A percentile compares a stretch with the other conserved stretches of the same genome.
Evolutionary conservation across 2,329 filamentous ascomycete species (phyloP).

Genomic region (Paraconiothyrium sp.): DNA sequence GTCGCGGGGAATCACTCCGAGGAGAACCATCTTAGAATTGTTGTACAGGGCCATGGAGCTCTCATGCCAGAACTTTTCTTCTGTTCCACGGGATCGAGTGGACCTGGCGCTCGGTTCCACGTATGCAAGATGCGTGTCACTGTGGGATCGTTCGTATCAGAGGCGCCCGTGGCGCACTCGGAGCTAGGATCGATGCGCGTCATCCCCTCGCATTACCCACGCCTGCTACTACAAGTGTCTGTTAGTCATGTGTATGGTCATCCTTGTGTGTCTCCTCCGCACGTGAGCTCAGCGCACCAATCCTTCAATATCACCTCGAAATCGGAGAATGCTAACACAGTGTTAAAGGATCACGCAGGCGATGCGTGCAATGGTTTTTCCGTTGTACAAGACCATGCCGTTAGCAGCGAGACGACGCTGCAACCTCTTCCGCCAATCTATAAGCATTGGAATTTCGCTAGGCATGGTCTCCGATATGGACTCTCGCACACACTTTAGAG

Average conservation of each 20-base stretch:
- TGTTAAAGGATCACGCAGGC: not conserved
- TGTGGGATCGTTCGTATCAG: slow-evolving; percentile 36
- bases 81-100: slow-evolving; percentile 46
- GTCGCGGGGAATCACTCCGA: slow-evolving; percentile 13
- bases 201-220: slow-evolving; percentile 34
- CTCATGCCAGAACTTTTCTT: slow-evolving; percentile 25
- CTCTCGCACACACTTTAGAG: slow-evolving; percentile 14
- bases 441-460: slow-evolving; percentile 14
- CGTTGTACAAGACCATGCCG: slow-evolving; percentile 24
- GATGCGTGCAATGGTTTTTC: slow-evolving; percentile 20
- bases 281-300: slow-evolving; percentile 38
- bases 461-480: slow-evolving; percentile 26
- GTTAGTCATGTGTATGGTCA: slow-evolving; percentile 30
- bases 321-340: slow-evolving; percentile 28
- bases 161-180: slow-evolving; percentile 44
- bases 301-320: slow-evolving; percentile 23
- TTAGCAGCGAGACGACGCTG: slow-evolving; percentile 35
- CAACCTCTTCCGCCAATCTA: slow-evolving; percentile 23
- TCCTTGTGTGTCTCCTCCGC: slow-evolving; percentile 38
- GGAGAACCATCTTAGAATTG: slow-evolving; percentile 23
- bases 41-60: slow-evolving; percentile 24
- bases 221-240: slow-evolving; percentile 30
- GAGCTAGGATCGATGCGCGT: slow-evolving; percentile 43
- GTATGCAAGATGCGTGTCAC: slow-evolving; percentile 50
- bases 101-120: slow-evolving; percentile 49